phyloP scores from a whole-genome alignment of 306 rosid species.

The Pachyrhizus erosus region DNA sequence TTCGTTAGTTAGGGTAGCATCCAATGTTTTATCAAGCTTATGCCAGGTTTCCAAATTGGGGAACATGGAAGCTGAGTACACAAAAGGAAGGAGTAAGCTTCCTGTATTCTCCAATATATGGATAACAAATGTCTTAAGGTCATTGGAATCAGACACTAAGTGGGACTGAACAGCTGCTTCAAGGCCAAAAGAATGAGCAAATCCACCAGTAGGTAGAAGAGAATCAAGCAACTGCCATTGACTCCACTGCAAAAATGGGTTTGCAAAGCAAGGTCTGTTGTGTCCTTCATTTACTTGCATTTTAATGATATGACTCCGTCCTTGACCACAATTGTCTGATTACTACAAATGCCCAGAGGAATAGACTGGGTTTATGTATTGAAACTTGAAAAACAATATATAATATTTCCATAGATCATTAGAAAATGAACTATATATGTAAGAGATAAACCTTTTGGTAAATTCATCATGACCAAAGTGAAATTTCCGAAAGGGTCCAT shows the following conservation, averaged over 20 bases:
- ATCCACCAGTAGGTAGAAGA: conserved; percentile 90
- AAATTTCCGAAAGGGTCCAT: neutral
- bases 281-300: conserved; percentile 48
- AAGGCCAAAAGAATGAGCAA: conserved; percentile 86
- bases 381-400: conserved; percentile 22
- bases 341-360: conserved; percentile 40
- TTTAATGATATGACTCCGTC: conserved; percentile 20
- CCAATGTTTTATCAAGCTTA: conserved; percentile 65
- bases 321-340: conserved; percentile 27
- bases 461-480: conserved; percentile 12
- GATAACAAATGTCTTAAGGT: conserved; percentile 68
- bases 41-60: conserved; percentile 71
- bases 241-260: conserved; percentile 63
- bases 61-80: conserved; percentile 60
- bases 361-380: conserved; percentile 34
- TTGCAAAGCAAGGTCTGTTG: conserved; percentile 30
- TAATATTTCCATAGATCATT: conserved; percentile 7
- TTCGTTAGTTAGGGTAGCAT: conserved; percentile 79
- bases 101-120: conserved; percentile 81
- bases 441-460: neutral
- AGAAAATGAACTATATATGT: conserved; percentile 20
- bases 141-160: conserved; percentile 61
- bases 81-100: conserved; percentile 88
- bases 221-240: conserved; percentile 88
- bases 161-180: conserved; percentile 85